phyloP scores from a whole-genome alignment of 169 alveolate genomes.

The Eimeria praecox region DNA sequence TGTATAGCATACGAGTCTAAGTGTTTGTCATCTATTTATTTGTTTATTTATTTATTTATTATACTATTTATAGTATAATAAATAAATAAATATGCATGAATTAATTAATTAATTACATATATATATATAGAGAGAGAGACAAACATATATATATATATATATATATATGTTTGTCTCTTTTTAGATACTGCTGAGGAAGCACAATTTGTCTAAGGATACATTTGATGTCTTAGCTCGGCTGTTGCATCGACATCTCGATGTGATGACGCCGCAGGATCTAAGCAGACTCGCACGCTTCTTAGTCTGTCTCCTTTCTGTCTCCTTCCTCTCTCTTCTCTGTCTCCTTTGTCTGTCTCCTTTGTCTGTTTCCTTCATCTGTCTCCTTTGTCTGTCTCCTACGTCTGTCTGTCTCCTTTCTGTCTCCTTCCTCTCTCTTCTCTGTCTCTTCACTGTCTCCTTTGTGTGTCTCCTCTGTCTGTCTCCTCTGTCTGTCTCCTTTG shows the following conservation, averaged over 20 bases:
- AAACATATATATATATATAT: too few relatives aligned
- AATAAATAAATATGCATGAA: too few relatives aligned
- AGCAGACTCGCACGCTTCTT: constrained; percentile 87
- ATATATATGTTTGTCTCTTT: background rate
- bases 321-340: background rate
- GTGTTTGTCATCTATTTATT: too few relatives aligned
- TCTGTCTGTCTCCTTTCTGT: background rate
- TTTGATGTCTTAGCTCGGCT: constrained; percentile 87
- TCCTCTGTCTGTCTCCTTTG: background rate
- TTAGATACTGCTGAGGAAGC: constrained; percentile 15
- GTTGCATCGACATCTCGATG: constrained; percentile 85
- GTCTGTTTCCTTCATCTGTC: background rate
- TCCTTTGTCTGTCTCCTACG: background rate
- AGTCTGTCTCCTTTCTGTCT: constrained; percentile 69
- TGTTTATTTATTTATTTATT: too few relatives aligned
- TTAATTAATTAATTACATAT: too few relatives aligned
- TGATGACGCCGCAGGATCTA: constrained; percentile 90
- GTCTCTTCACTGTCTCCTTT: background rate
- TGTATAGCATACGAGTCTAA: background rate
- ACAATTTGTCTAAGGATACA: background rate
- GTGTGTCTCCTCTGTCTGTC: background rate
- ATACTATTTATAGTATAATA: too few relatives aligned
- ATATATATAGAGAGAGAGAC: too few relatives aligned
- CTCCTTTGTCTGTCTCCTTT: background rate
- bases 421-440: background rate